Conservation (phyloP, 257 asterid genomes). For the Voacanga thouarsii region DNA sequence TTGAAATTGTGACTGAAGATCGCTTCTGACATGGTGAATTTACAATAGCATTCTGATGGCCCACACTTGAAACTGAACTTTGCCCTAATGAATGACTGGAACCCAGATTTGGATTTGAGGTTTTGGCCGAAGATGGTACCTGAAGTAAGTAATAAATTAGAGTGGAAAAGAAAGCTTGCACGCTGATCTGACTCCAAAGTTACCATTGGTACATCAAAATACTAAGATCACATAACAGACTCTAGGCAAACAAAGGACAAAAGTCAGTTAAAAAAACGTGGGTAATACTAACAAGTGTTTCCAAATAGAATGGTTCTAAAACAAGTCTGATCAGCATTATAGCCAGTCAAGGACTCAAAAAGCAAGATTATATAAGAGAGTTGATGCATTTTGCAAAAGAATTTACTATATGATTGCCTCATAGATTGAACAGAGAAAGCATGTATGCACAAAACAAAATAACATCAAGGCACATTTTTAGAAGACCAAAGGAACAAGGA, state of each 20-base stretch:
- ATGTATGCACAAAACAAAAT: no score
- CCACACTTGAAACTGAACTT: background rate
- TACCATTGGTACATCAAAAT: background rate
- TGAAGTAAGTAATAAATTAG: constrained; percentile 1
- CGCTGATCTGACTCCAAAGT: background rate
- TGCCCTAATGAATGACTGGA: background rate
- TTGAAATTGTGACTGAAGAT: background rate
- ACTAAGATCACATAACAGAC: background rate
- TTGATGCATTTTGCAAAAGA: no score
- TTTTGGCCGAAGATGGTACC: constrained; percentile 23
- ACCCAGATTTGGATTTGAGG: background rate
- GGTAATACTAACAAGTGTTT: no score
- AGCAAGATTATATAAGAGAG: no score
- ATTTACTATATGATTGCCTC: no score
- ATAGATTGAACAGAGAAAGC: no score
- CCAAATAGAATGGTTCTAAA: no score
- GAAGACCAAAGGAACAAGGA: no score
- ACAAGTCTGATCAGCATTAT: no score
- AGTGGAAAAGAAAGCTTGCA: background rate
- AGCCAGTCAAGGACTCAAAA: no score
- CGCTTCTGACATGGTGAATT: background rate
- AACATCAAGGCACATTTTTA: no score
- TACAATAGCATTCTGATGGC: background rate
- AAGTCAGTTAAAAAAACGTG: background rate
- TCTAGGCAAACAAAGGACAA: background rate